A percentile compares a stretch with the other conserved stretches of the same genome.
Evolutionary conservation across 148 eudicot species (phyloP).

Genomic region (Dysphania ambrosioides): DNA sequence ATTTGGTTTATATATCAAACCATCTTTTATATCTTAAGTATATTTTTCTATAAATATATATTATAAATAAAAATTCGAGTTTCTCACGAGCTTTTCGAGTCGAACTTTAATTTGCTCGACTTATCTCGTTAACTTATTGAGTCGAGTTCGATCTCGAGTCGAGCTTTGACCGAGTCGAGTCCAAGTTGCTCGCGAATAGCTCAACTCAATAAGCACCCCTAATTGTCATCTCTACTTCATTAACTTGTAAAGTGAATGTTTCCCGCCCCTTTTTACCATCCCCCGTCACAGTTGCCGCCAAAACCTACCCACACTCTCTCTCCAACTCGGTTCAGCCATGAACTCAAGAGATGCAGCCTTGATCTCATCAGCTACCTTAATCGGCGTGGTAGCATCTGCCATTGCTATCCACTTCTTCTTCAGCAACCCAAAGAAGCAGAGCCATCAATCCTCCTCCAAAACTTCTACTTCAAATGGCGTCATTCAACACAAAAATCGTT

Average conservation of each 20-base stretch:
- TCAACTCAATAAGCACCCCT: too few relatives aligned
- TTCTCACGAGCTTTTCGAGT: too few relatives aligned
- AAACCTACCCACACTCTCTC: neutral
- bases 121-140: too few relatives aligned
- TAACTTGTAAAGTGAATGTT: constrained; percentile 2
- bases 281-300: neutral
- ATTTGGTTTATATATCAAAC: too few relatives aligned
- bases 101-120: too few relatives aligned
- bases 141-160: too few relatives aligned
- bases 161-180: too few relatives aligned
- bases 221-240: too few relatives aligned
- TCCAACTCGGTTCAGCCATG: constrained; percentile 24
- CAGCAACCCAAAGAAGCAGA: constrained; percentile 24
- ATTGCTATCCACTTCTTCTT: constrained; percentile 42
- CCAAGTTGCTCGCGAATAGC: too few relatives aligned
- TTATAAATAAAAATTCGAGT: too few relatives aligned
- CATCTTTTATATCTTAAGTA: too few relatives aligned
- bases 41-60: too few relatives aligned
- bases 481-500: constrained; percentile 7
- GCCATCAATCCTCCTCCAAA: constrained; percentile 7
- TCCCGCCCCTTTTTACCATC: constrained; percentile 17
- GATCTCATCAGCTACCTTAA: constrained; percentile 48
- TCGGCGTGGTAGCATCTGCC: constrained; percentile 58
- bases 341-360: constrained; percentile 47
- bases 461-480: constrained; percentile 17